Conservation (phyloP, 2,329 filamentous ascomycete species). For the Aotearoamyces nothofagi region DNA sequence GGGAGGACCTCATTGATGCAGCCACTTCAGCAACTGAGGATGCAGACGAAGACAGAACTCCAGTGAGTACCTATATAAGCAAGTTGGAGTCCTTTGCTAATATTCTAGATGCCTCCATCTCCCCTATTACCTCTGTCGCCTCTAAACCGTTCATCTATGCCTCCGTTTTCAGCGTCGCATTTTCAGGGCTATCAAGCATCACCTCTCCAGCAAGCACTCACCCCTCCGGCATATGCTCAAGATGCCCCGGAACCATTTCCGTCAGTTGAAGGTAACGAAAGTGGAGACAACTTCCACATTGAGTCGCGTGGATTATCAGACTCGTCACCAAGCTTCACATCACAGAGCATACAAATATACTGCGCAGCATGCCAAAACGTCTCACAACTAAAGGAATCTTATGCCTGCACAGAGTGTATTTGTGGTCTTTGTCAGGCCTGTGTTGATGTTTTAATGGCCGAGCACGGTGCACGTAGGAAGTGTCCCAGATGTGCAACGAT, state of each 20-base stretch:
- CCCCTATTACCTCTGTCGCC: slow-evolving; percentile 42
- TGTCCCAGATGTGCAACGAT: slow-evolving; percentile 70
- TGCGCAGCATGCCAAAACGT: slow-evolving; percentile 75
- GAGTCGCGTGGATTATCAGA: slow-evolving; percentile 46
- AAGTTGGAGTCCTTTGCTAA: not conserved
- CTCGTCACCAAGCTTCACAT: slow-evolving; percentile 60
- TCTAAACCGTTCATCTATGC: slow-evolving; percentile 44
- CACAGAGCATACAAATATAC: slow-evolving; percentile 74
- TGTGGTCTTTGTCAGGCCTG: slow-evolving; percentile 83
- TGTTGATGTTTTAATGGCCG: slow-evolving; percentile 64
- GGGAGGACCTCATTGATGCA: slow-evolving; percentile 93
- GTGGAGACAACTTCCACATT: slow-evolving; percentile 60
- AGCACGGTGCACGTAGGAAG: slow-evolving; percentile 60
- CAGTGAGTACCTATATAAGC: slow-evolving; percentile 43
- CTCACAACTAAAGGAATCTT: slow-evolving; percentile 67
- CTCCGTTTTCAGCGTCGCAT: slow-evolving; percentile 41
- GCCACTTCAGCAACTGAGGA: slow-evolving; percentile 86
- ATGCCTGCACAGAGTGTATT: slow-evolving; percentile 92
- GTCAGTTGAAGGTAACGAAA: slow-evolving; percentile 67
- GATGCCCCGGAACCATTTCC: slow-evolving; percentile 68
- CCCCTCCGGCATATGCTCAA: slow-evolving; percentile 56
- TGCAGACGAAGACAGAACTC: slow-evolving; percentile 79
- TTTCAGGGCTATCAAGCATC: slow-evolving; percentile 72
- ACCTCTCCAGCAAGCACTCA: slow-evolving; percentile 78
- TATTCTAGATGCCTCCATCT: slow-evolving; percentile 6